Evolutionary conservation across 1,284 basidiomycete genomes (phyloP), one percentile per base, ranked within the genome.

Genomic region (Thecaphora frezii): DNA sequence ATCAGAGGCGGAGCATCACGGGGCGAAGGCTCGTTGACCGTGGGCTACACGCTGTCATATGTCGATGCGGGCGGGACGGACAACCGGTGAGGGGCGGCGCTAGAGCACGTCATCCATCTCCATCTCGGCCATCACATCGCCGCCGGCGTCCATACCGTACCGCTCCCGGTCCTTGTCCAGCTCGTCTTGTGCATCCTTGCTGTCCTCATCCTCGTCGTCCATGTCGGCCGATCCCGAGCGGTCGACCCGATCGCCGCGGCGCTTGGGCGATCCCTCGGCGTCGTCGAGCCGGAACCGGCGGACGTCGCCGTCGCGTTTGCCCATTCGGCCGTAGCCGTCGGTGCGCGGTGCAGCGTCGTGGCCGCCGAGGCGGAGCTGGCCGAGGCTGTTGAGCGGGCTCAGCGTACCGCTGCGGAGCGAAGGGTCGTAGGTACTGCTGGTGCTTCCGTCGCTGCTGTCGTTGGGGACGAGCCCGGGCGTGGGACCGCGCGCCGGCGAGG

Each of bases 181-280:
- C 51, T 66, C 54, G 69, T 77, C 51, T 0, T 58, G 54, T 19
- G 37, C 19, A 14, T 36, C 23, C 24, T 44, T 26, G n/a, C 43
- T 10, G 25, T 72, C 81, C 55, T 55, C 80, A 39, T 58, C 75
- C 21, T 58, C 80, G 73, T 48, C 78, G 57, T 54, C 79, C 74
- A 70, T 51, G 54, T 68, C 59, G 41, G 65, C 65, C 1, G 57
- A 64, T 22, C 65, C 58, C 7, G 58, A 58, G 12, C 58, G 55
- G 37, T 64, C 62, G 44, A 62, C 55, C 13, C 57, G 49, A 25
- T 65, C 58, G 51, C 62, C 59, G 37, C 58, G 55, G 46, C 57
- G 55, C n/a, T 49, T 53, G 33, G 44, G 51, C 26, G 48, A 54
- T 41, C 46, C 56, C 12, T 58, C 63, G 45, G 56, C 53, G 41